Evolutionary conservation across 805 yeast species (phyloP).

Genomic region (Candida anglica): DNA sequence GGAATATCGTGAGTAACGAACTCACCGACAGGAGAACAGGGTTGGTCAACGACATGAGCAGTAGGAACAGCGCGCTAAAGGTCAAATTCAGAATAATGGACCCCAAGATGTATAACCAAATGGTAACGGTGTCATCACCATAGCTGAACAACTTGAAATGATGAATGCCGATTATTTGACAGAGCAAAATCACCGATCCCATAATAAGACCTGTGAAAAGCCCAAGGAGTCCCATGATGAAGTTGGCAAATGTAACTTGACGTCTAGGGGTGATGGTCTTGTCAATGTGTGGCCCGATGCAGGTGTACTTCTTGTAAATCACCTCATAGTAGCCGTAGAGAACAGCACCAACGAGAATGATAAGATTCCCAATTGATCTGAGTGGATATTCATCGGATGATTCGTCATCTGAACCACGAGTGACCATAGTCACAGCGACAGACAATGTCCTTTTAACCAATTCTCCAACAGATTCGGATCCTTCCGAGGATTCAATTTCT

Average conservation of each 20-base stretch:
- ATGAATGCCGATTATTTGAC: conserved; percentile 54
- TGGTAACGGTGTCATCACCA: conserved; percentile 30
- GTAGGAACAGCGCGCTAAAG: conserved; percentile 68
- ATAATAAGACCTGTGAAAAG: conserved; percentile 47
- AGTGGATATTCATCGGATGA: conserved; percentile 44
- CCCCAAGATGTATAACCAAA: conserved; percentile 43
- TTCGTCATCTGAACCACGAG: conserved; percentile 4
- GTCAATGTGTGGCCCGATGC: conserved; percentile 61
- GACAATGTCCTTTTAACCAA: no score
- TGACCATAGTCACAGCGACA: no score
- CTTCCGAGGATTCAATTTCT: conserved; percentile 6
- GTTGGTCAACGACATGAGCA: conserved; percentile 77
- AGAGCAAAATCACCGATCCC: conserved; percentile 44
- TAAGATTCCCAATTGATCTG: conserved; percentile 62
- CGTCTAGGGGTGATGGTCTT: conserved; percentile 48
- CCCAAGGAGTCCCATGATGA: conserved; percentile 68
- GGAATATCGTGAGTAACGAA: conserved; percentile 68
- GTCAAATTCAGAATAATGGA: conserved; percentile 62
- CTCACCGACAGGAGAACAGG: conserved; percentile 76
- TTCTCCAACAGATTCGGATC: neutral
- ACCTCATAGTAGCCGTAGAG: conserved; percentile 83
- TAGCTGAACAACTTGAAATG: conserved; percentile 50
- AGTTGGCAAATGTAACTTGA: conserved; percentile 78
- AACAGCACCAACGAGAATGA: conserved; percentile 71
- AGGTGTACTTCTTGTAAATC: conserved; percentile 66